Conservation (phyloP, 2,329 filamentous ascomycete species). For the Drechslera avenae region DNA sequence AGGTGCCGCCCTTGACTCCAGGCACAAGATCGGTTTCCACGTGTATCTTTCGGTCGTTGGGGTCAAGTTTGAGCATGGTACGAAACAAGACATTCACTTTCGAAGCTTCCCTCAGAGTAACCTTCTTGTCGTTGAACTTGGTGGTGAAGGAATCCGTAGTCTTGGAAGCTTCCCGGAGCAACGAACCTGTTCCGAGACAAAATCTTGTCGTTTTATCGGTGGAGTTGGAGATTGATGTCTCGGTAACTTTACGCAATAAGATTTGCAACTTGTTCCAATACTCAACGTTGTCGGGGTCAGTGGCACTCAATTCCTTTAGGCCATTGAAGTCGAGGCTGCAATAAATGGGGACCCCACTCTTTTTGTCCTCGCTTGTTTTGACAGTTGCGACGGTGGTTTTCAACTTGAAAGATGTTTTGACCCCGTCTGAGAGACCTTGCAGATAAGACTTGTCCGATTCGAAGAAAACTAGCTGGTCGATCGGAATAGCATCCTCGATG, state of each 20-base stretch:
- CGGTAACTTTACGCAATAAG: neutral
- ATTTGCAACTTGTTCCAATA: slow-evolving; percentile 1
- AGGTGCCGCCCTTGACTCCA: neutral
- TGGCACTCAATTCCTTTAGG: neutral
- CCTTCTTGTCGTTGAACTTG: neutral
- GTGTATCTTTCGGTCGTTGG: neutral
- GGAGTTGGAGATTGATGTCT: too few species aligned
- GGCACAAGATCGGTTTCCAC: neutral
- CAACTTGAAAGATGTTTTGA: neutral
- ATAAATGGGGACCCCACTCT: neutral
- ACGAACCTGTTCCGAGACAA: neutral
- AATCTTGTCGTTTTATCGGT: neutral
- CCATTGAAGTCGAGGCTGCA: neutral
- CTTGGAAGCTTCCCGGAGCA: neutral
- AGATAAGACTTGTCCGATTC: neutral
- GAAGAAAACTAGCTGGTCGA: neutral
- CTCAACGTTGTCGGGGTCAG: neutral
- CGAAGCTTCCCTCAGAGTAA: neutral
- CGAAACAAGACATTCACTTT: neutral
- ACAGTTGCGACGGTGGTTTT: neutral
- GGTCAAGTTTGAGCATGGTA: neutral
- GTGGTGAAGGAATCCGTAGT: neutral
- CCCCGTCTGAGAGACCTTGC: neutral
- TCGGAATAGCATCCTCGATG: neutral
- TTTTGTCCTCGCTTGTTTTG: neutral